Conservation (phyloP, 1,284 basidiomycete genomes). For the Limonomyces culmigenus region DNA sequence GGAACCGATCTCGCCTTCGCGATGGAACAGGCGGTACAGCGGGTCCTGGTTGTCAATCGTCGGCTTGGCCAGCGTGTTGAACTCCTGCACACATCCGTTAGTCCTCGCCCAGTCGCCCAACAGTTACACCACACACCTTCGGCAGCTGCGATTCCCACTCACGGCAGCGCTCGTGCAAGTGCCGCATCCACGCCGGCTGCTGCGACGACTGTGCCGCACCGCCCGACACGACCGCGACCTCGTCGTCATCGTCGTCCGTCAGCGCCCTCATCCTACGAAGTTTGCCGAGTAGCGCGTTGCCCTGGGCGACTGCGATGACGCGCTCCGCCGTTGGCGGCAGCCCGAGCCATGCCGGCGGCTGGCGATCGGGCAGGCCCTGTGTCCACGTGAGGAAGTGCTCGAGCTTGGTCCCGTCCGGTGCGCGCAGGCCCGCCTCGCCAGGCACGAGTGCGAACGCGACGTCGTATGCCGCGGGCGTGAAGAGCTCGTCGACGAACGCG, state of each 20-base stretch:
- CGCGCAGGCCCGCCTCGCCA: conserved; percentile 41
- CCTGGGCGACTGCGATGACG: conserved; percentile 82
- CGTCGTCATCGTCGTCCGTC: conserved; percentile 69
- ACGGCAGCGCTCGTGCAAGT: conserved; percentile 58
- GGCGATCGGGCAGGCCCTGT: conserved; percentile 69
- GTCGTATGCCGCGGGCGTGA: conserved; percentile 79
- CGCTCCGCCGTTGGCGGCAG: conserved; percentile 82
- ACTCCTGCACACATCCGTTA: conserved; percentile 23
- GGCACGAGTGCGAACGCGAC: conserved; percentile 82
- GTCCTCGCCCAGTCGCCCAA: conserved; percentile 5
- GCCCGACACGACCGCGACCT: conserved; percentile 26
- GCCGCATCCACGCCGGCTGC: conserved; percentile 88
- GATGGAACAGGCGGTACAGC: conserved; percentile 71
- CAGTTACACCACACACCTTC: conserved; percentile 26
- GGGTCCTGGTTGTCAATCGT: conserved; percentile 64
- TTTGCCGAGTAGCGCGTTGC: conserved; percentile 68
- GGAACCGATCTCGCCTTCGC: conserved; percentile 72
- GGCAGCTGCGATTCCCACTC: conserved; percentile 75
- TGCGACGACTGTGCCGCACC: conserved; percentile 45
- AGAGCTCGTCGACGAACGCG: conserved; percentile 79
- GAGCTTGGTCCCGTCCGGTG: conserved; percentile 83
- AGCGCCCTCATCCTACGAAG: conserved; percentile 85
- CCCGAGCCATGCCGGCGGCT: conserved; percentile 86
- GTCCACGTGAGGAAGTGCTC: conserved; percentile 86
- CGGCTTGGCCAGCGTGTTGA: conserved; percentile 46